Base-by-base conservation (phyloP, 768 basidiomycete species). In the Agrocybe praecox region DNA sequence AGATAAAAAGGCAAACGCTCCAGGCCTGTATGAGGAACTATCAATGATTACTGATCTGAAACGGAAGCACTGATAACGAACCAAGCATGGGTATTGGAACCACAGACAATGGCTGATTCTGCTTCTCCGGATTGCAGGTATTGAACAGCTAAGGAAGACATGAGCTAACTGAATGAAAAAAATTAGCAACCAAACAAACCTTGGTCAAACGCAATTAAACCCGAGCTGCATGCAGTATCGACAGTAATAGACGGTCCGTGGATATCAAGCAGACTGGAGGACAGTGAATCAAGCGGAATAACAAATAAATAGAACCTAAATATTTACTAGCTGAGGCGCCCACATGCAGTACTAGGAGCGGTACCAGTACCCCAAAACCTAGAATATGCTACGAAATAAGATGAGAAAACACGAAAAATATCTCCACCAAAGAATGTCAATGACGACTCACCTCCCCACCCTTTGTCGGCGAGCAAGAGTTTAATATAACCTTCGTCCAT, bases 251-350 rank as follows among this genome's bases (percentile, higher is more conserved):
- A 74, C 7, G 73, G 73, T 15, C 73, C 73, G 48, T 72, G 70
- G 15, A 73, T 60, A 46, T 74, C 73, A 22, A 74, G 62, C 8
- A 73, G 55, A 49, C 73, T 74, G 46, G 42, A 34, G 17, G 12
- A 53, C 6, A 15, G 12, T 45, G 7, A 44, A 29, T 17, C 14
- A 36, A 10, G 34, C 26, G 24, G 24, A 18, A 12, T 4, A 9
- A 6, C 32, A 11, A 42, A 15, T n/a, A 17, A 24, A 34, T 32
- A n/a, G 33, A 17, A 6, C 56, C 72, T n/a, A n/a, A n/a, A n/a
- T n/a, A n/a, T n/a, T 42, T 23, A 75, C 74, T 75, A 75, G 69
- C 74, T 75, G 26, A 75, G 49, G 22, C 74, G 66, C 33, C 74
- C 74, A 47, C 72, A 70, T 4, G 66, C 67, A 6, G 73, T 68